A percentile compares a stretch with the other conserved stretches of the same genome.
Conservation (phyloP, 768 basidiomycete species). For the Auriscalpium orientale region DNA sequence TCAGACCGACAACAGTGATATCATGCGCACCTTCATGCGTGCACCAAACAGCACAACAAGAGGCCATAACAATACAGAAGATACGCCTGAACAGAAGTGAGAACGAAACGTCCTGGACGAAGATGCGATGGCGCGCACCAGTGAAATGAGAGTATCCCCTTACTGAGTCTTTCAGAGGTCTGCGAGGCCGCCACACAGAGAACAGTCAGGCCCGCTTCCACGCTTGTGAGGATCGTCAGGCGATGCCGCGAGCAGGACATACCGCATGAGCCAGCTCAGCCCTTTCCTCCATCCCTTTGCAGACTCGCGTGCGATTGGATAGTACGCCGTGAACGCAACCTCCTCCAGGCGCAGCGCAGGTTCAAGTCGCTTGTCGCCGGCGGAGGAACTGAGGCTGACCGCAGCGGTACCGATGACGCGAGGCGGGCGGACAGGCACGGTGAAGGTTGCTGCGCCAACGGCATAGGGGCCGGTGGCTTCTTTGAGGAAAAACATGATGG, state of each 20-base stretch:
- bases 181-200: background rate
- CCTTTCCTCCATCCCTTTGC: background rate
- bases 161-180: constrained; percentile 4
- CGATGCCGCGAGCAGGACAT: background rate
- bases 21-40: constrained; percentile 1
- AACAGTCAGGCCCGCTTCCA: background rate
- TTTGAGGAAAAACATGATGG: constrained; percentile 1
- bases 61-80: constrained; percentile 6
- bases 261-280: constrained; percentile 11
- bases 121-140: background rate
- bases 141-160: constrained; percentile 9
- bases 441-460: constrained; percentile 9
- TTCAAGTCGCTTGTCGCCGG: background rate
- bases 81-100: background rate
- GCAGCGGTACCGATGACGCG: background rate
- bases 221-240: background rate
- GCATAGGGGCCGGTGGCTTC: constrained; percentile 6
- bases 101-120: background rate
- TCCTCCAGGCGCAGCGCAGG: constrained; percentile 7
- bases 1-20: background rate
- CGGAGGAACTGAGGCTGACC: background rate
- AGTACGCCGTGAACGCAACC: constrained; percentile 10
- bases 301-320: background rate
- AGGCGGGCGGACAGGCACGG: constrained; percentile 2
- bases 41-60: constrained; percentile 5